Evolutionary conservation across 192 early-diverging fungal genomes (phyloP), one percentile per base, ranked within the genome.

Genomic region (Coemansia brasiliensis): DNA sequence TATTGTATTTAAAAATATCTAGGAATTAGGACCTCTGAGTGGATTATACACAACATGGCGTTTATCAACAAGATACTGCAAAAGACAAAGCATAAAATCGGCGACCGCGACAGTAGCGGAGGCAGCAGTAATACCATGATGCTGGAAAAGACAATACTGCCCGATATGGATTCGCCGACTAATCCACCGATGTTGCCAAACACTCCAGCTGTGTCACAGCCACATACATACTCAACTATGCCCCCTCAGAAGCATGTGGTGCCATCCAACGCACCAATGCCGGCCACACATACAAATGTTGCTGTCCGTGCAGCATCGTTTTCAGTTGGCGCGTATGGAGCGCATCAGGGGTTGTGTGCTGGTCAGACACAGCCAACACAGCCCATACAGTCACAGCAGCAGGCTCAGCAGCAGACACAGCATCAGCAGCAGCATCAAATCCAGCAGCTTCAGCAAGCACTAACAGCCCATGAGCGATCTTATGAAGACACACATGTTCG

Each of bases 31-130:
- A 35, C 6, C 1, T 5, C 32, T 35, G 10, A 35, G 32, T 10
- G 32, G 6, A 35, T 35, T 35, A 35, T 7, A 35, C 32, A 11
- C 35, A 39, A 13, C 5, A 82, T 82, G 80, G 73, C 80, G 43
- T 82, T 82, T 59, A 76, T 82, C 52, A 82, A 82, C 65, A 76
- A 77, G 59, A 82, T 82, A 49, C 39, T 82, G 38, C 74, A 82
- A 59, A 82, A 82, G 66, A 82, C 80, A 48, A 80, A 80, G 66
- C 59, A 59, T 56, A 80, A 74, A 57, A 80, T 80, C 59, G 51
- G 67, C 27, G 71, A 74, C 18, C 59, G 71, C 2, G 71, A 74
- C 51, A 44, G 61, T 20, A 25, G 51, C 51, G 27, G 41, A 16
- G 51, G 54, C 32, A 39, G 37, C 3, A 24, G 41, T 4, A 35